These are phyloP conservation scores for Saccharomyces hybrid DNA, from an alignment of 1,139 yeast species.

Conservation along the genomic window DNA sequence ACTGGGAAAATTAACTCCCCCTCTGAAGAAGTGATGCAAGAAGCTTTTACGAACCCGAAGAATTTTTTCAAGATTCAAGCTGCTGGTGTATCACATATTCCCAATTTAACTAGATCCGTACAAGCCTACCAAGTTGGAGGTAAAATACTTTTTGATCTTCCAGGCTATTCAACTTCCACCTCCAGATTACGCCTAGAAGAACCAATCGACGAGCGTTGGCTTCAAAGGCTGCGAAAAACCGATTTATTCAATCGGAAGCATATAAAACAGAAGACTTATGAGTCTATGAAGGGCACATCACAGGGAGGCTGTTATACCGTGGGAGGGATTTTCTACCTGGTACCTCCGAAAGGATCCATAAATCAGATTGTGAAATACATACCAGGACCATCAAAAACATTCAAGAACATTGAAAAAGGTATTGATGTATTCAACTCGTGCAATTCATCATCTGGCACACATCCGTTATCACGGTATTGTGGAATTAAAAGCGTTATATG, in stretches of 20 bases:
- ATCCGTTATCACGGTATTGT: conserved; percentile 32
- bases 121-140: conserved; percentile 21
- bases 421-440: conserved; percentile 29
- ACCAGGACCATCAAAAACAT: conserved; percentile 27
- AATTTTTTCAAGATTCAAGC: conserved; percentile 9
- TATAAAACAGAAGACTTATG: conserved; percentile 32
- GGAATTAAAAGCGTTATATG: conserved; percentile 30
- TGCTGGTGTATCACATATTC: conserved; percentile 30
- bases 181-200: conserved; percentile 13
- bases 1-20: conserved; percentile 4
- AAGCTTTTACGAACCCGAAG: conserved; percentile 3
- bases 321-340: conserved; percentile 55
- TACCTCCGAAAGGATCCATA: conserved; percentile 40
- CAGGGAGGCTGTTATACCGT: conserved; percentile 41
- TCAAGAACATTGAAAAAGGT: conserved; percentile 25
- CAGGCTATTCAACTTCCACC: conserved; percentile 22
- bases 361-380: conserved; percentile 33
- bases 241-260: conserved; percentile 19
- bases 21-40: conserved; percentile 1
- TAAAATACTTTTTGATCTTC: conserved; percentile 25
- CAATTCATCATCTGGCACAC: conserved; percentile 12
- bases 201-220: conserved; percentile 19
- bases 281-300: conserved; percentile 34
- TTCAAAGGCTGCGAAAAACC: conserved; percentile 26
- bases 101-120: conserved; percentile 28